phyloP scores from a whole-genome alignment of 179 eudicot genomes.

The Gypsophila paniculata region DNA sequence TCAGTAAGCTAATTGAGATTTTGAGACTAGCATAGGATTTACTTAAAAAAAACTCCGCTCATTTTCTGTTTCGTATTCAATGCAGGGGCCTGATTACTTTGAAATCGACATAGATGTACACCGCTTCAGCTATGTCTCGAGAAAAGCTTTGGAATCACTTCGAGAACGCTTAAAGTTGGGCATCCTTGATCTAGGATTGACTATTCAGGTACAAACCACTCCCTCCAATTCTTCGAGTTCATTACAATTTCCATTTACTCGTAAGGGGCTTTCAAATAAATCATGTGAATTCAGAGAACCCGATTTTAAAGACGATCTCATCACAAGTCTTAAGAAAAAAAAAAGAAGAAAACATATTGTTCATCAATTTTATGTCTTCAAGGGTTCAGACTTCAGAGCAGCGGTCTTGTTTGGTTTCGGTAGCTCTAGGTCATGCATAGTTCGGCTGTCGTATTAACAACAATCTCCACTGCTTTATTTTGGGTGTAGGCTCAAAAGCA shows the following conservation, averaged over 20 bases:
- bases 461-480: background rate
- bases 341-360: background rate
- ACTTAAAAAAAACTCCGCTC: background rate
- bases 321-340: background rate
- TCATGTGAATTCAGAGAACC: too few relatives aligned
- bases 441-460: background rate
- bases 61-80: background rate
- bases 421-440: background rate
- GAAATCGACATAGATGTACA: conserved; percentile 53
- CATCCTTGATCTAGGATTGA: conserved; percentile 45
- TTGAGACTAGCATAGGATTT: background rate
- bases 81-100: conserved; percentile 49
- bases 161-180: conserved; percentile 42
- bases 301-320: too few relatives aligned
- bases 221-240: too few relatives aligned
- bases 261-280: too few relatives aligned
- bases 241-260: too few relatives aligned
- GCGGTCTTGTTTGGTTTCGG: background rate
- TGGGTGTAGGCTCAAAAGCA: conserved; percentile 42
- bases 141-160: conserved; percentile 44
- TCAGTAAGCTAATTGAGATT: background rate
- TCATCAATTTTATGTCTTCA: background rate
- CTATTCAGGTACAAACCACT: conserved; percentile 37
- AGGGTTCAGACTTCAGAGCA: background rate
- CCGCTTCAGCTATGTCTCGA: conserved; percentile 46